Evolutionary conservation across 305 asterid species (phyloP).

Genomic region (Plantago rigida): DNA sequence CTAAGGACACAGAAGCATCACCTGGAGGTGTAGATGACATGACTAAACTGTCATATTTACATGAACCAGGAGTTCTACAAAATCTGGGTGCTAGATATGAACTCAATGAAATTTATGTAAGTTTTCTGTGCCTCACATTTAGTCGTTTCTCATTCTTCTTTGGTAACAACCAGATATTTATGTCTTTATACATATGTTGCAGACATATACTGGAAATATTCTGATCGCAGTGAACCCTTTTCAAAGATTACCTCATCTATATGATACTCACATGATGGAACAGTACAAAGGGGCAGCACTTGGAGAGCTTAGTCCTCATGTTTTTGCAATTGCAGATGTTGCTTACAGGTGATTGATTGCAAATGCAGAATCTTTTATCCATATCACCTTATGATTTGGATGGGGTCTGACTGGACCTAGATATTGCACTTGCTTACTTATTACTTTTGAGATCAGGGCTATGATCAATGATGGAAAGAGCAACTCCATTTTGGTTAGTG

Average conservation of each 20-base stretch:
- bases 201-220: slow-evolving; percentile 97
- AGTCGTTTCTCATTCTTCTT: slow-evolving; percentile 18
- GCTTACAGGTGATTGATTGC: slow-evolving; percentile 64
- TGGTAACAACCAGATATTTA: slow-evolving; percentile 11
- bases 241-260: slow-evolving; percentile 96
- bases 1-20: slow-evolving; percentile 89
- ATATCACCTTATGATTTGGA: slow-evolving; percentile 1
- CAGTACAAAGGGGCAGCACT: slow-evolving; percentile 96
- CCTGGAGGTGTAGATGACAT: slow-evolving; percentile 99
- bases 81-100: slow-evolving; percentile 92
- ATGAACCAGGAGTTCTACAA: slow-evolving; percentile 97
- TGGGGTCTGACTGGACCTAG: slow-evolving; percentile 7
- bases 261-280: slow-evolving; percentile 98
- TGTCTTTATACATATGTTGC: slow-evolving; percentile 28
- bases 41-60: slow-evolving; percentile 98
- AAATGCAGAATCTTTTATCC: slow-evolving; percentile 17
- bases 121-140: slow-evolving; percentile 27
- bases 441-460: slow-evolving; percentile 52
- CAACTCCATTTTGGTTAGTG: slow-evolving; percentile 97
- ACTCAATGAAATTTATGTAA: slow-evolving; percentile 93
- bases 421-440: slow-evolving; percentile 21
- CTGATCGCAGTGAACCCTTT: slow-evolving; percentile 96
- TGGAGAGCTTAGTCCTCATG: slow-evolving; percentile 99
- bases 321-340: slow-evolving; percentile 94
- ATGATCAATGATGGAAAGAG: slow-evolving; percentile 89